Evolutionary conservation across 306 rosid genomes (phyloP).

Genomic region (Acmispon strigosus): DNA sequence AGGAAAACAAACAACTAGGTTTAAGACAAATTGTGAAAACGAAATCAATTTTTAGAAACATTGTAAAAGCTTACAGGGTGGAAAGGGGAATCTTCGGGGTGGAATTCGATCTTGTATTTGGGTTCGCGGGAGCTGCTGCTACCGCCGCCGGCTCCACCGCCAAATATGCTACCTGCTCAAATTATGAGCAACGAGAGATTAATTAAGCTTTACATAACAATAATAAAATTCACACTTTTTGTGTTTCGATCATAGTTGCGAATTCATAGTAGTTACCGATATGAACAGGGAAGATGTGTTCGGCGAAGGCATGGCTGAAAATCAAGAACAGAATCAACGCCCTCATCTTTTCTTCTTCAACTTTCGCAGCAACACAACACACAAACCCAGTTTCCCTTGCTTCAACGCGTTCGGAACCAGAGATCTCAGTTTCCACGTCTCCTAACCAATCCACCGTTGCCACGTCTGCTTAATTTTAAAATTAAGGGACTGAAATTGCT

Average conservation of each 20-base stretch:
- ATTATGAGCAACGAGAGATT: background rate
- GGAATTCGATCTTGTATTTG: constrained; percentile 84
- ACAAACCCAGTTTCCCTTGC: background rate
- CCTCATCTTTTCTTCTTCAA: constrained; percentile 30
- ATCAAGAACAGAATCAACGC: constrained; percentile 23
- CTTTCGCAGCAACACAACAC: background rate
- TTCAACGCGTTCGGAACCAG: background rate
- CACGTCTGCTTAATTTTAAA: too few species aligned
- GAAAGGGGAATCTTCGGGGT: constrained; percentile 70
- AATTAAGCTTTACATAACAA: constrained; percentile 9
- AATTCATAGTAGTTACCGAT: constrained; percentile 28
- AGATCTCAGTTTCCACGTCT: background rate
- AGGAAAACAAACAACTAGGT: too few species aligned
- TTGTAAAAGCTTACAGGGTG: constrained; percentile 49
- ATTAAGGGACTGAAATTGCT: too few species aligned
- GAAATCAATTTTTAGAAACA: background rate
- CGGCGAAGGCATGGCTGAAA: constrained; percentile 35
- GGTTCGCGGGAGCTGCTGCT: constrained; percentile 71
- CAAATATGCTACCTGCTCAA: constrained; percentile 58
- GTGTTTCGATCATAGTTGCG: background rate
- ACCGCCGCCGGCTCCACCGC: constrained; percentile 7
- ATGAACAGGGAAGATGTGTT: constrained; percentile 54
- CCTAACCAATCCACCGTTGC: background rate
- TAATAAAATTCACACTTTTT: background rate
- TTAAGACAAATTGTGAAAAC: background rate